Conservation (phyloP, 1,139 yeast species). For the Pichia sp. region DNA sequence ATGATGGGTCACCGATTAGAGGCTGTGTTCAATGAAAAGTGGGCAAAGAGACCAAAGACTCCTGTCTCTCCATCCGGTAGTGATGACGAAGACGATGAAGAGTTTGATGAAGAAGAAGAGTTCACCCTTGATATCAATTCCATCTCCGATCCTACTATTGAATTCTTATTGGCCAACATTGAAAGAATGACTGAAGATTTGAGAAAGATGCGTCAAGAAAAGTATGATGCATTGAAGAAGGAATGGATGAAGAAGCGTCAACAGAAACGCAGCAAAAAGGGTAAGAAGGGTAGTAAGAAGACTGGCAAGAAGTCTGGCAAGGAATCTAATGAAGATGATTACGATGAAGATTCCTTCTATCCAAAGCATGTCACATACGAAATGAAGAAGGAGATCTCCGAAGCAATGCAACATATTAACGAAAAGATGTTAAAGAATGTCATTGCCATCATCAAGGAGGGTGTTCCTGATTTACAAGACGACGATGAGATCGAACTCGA, state of each 20-base stretch:
- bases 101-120: constrained; percentile 40
- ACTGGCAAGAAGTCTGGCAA: constrained; percentile 19
- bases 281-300: constrained; percentile 23
- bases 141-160: constrained; percentile 85
- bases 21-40: constrained; percentile 78
- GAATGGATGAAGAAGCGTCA: constrained; percentile 62
- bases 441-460: constrained; percentile 81
- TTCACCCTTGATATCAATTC: constrained; percentile 76
- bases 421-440: constrained; percentile 85
- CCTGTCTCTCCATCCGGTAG: constrained; percentile 57
- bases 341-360: constrained; percentile 22
- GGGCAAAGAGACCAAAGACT: constrained; percentile 87
- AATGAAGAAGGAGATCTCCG: constrained; percentile 94
- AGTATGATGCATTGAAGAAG: constrained; percentile 35
- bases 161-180: constrained; percentile 82
- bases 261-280: constrained; percentile 27
- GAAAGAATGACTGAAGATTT: constrained; percentile 84
- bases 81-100: constrained; percentile 44
- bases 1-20: constrained; percentile 94
- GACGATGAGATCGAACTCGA: constrained; percentile 94
- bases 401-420: constrained; percentile 73
- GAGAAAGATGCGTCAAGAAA: constrained; percentile 70
- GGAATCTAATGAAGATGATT: constrained; percentile 9
- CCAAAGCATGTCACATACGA: constrained; percentile 74
- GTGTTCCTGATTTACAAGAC: constrained; percentile 73